Conservation (phyloP, 2,329 filamentous ascomycete species). For the Trichoderma cornu-damae region DNA sequence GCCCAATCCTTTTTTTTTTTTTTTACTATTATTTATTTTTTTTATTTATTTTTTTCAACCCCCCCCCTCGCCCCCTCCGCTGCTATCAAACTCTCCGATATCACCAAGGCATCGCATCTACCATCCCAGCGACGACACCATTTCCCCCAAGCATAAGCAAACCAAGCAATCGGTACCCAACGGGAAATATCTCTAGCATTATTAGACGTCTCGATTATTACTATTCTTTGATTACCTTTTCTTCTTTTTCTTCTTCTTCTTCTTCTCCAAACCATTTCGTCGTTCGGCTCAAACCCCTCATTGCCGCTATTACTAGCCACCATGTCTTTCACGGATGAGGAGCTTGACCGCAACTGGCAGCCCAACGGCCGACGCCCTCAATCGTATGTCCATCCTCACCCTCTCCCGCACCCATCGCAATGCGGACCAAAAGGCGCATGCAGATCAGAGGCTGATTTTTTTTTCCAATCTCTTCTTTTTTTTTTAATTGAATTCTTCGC, state of each 20-base stretch:
- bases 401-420: not conserved
- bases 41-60: no score
- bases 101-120: not conserved
- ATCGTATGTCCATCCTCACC: conserved; percentile 59
- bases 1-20: conserved; percentile 8
- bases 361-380: conserved; percentile 72
- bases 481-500: conserved; percentile 20
- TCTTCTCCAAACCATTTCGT: not conserved
- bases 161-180: not conserved
- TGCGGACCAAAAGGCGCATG: not conserved
- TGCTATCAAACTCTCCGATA: conserved; percentile 10
- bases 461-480: no score
- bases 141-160: not conserved
- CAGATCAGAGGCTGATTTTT: not conserved
- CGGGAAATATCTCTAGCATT: not conserved
- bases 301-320: conserved; percentile 9
- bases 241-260: not conserved
- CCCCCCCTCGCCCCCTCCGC: not conserved
- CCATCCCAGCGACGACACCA: conserved; percentile 6
- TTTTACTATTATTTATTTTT: no score
- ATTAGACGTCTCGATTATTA: not conserved
- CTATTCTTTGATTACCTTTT: no score
- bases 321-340: conserved; percentile 53
- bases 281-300: conserved; percentile 2
- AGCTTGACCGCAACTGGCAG: conserved; percentile 74